Conservation (phyloP, 768 basidiomycete genomes). For the Russula foetens region DNA sequence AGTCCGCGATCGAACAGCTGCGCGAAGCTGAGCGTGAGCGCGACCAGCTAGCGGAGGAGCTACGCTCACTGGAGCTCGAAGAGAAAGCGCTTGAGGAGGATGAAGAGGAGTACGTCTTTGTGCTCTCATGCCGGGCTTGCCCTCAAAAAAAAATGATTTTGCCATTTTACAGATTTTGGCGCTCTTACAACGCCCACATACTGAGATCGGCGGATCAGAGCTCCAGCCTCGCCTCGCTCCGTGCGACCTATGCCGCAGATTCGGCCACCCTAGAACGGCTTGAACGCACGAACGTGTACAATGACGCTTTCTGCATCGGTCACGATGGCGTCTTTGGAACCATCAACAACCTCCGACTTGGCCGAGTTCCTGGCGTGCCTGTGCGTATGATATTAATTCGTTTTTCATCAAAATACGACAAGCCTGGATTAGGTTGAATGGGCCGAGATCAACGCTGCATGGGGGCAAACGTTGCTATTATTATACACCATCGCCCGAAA, state of each 20-base stretch:
- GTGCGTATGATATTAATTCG: slow-evolving; percentile 34
- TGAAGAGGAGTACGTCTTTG: slow-evolving; percentile 62
- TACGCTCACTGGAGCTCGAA: slow-evolving; percentile 62
- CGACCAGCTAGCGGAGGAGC: slow-evolving; percentile 64
- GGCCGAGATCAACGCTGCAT: slow-evolving; percentile 98
- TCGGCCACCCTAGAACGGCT: slow-evolving; percentile 73
- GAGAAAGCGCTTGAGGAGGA: slow-evolving; percentile 74
- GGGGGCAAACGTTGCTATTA: slow-evolving; percentile 92
- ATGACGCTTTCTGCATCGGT: slow-evolving; percentile 92
- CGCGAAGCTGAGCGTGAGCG: slow-evolving; percentile 71
- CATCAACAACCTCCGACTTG: slow-evolving; percentile 92
- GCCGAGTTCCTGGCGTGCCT: slow-evolving; percentile 77
- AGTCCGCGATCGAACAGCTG: slow-evolving; percentile 62
- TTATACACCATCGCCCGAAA: slow-evolving; percentile 89
- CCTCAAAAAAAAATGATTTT: neutral
- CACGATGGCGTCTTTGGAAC: slow-evolving; percentile 94
- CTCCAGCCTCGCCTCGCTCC: slow-evolving; percentile 60
- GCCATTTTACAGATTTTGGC: slow-evolving; percentile 61
- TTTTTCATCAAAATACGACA: slow-evolving; percentile 3
- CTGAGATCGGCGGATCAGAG: slow-evolving; percentile 56
- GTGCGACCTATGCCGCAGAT: slow-evolving; percentile 73
- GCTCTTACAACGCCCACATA: slow-evolving; percentile 64
- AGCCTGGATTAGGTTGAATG: slow-evolving; percentile 69
- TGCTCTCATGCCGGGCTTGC: neutral
- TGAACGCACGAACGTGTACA: slow-evolving; percentile 90